Evolutionary conservation across 2,329 filamentous ascomycete genomes (phyloP), one percentile per base, ranked within the genome.

Genomic region (Chaetomiaceae sp.): DNA sequence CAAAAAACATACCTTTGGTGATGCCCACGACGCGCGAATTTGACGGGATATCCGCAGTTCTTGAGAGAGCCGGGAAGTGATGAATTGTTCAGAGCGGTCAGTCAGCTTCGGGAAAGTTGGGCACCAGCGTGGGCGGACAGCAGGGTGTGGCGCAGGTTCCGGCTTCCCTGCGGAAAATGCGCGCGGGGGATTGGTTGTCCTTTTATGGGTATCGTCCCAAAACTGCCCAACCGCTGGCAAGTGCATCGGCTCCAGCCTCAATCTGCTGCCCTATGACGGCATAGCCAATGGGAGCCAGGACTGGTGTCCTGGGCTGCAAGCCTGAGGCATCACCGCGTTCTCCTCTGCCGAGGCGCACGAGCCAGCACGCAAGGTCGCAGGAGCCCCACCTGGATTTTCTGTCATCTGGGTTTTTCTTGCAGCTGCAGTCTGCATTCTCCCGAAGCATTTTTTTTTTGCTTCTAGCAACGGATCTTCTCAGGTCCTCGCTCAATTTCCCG

Each of bases 41-140:
- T 22, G 45, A 44, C 17, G 38, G 37, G 18, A 48, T 29, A 46
- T 7, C 24, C 29, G 22, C 32, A 45, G 46, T 20, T 45, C 33
- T 45, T 42, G 34, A 45, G 39, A 42, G 24, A 36, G 42, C 37
- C 46, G 45, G 33, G 33, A 48, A 41, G 49, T 47, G 53, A 49
- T 58, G 56, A 59, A 52, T 59, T 57, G 54, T 57, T 56, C 56
- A 56, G 9, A 60, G 61, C 62, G 61, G 62, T 64, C 62, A 64
- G 59, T 55, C 54, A 56, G 48, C 40, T 45, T 42, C 36, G 56
- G 55, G 55, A 59, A 59, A 57, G 61, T 63, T 63, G 61, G 62
- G 62, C 62, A 64, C 58, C 61, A 62, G 55, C 55, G 50, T 41
- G 47, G 46, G 42, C 42, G 49, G 49, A 51, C 50, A 56, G 43